A percentile compares a stretch with the other conserved stretches of the same genome.
phyloP scores from a whole-genome alignment of 768 basidiomycete species.

The Lactarius vividus region DNA sequence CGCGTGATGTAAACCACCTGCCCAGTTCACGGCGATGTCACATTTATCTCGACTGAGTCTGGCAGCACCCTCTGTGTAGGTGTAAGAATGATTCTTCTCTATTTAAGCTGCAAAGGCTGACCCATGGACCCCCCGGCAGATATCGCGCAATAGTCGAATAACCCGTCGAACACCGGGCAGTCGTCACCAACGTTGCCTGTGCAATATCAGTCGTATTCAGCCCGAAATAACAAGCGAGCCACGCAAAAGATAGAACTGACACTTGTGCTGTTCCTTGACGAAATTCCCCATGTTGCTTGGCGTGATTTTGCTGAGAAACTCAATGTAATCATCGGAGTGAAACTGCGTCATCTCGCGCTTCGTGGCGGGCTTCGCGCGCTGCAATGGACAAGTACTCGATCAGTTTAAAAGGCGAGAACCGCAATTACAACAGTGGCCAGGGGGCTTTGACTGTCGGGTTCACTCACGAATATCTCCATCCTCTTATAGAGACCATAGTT shows the following conservation, averaged over 20 bases:
- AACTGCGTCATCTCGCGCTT: conserved; percentile 99
- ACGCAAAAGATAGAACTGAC: conserved; percentile 43
- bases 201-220: neutral
- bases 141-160: conserved; percentile 99
- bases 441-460: neutral
- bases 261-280: conserved; percentile 94
- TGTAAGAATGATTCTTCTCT: neutral
- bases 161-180: conserved; percentile 96
- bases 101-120: conserved; percentile 39
- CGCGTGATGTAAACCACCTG: conserved; percentile 96
- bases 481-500: conserved; percentile 99
- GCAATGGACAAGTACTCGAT: conserved; percentile 14
- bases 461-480: conserved; percentile 98
- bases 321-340: conserved; percentile 98
- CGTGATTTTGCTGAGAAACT: conserved; percentile 90
- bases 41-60: conserved; percentile 94
- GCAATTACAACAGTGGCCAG: too few species aligned
- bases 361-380: conserved; percentile 99
- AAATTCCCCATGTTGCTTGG: conserved; percentile 94
- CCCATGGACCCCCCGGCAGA: conserved; percentile 99
- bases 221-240: neutral
- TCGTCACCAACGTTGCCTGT: conserved; percentile 97
- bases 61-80: conserved; percentile 85
- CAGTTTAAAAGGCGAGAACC: neutral
- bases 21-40: conserved; percentile 99